Base-by-base conservation (phyloP, 1,284 basidiomycete genomes). In the Rhodotorula glutinis region DNA sequence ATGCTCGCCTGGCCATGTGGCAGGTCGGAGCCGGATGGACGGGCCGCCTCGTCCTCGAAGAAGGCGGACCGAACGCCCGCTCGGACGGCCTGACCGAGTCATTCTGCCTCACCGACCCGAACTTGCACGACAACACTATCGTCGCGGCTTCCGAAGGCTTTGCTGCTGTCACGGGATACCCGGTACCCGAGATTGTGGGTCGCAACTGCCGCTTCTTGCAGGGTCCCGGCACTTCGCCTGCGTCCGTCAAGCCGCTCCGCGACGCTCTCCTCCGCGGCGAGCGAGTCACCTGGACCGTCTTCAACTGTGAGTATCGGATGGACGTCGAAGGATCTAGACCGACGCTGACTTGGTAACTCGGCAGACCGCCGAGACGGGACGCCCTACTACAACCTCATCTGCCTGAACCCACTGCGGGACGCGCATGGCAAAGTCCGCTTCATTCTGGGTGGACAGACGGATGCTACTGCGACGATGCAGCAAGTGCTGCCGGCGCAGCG, bases 121-220 rank as follows among this genome's bases (percentile, higher is more conserved):
- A 49, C 25, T 53, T 66, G 38, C 56, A 52, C n/a, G 76, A 77
- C 53, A 68, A 77, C 60, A 76, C 76, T 0, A 76, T 77, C 61
- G 73, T 76, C 5, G 69, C 74, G 46, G 71, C 71, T n/a, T 69
- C 65, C 53, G 59, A 70, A 3, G 73, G 75, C 0, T 77, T 77
- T 62, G 57, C 66, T 4, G 29, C 52, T 4, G 46, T 77, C 7
- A 77, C 76, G 14, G 76, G 75, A 1, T 76, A 77, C 63, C 57
- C 64, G 0, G 51, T 54, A 7, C 27, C 68, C 4, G 65, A 53
- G 9, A 73, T 77, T 52, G 62, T 77, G 23, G 75, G 75, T 0
- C 65, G 73, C 51, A 77, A 77, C 62, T 77, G 76, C 54, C 66
- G 69, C 47, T 63, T 67, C 54, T 63, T 67, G 1, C 66, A 67